Evolutionary conservation across 169 alveolate species (phyloP), one percentile per base, ranked within the genome.

Genomic region (Cryptosporidium xiaoi): DNA sequence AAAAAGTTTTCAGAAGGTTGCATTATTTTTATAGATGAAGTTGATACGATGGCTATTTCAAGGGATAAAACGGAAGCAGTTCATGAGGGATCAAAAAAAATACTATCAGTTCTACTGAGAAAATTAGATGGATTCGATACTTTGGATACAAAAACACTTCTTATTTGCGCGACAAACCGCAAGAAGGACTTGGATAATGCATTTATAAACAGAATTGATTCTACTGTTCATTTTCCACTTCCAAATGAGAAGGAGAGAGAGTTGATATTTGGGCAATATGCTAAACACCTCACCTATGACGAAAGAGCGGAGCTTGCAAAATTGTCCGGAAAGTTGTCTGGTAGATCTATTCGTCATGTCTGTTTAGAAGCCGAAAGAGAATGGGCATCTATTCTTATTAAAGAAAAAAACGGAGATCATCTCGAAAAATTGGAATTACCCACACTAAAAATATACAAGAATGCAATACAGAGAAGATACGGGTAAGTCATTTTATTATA

Each of bases 361-460:
- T 95, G 97, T 66, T 92, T 93, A 91, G 97, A 94, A 82, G 96
- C 96, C 7, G 97, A 95, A 89, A 92, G 97, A 85, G 84, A 93
- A 60, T 94, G 97, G 97, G 96, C 96, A 44, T 84, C 95, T 4
- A 89, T 65, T 34, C 53, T 93, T 50, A 68, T 95, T 31, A 92
- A 95, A 68, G 92, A 93, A 27, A 91, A 94, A 66, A 51, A 15
- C 10, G 55, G 31, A 3, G 93, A 91, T 71, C 82, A 8, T 4
- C 20, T 36, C 20, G 50, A 77, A 1, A 50, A 58, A 2, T 20
- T 77, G 16, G 87, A 77, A 62, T 29, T 77, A 40, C 87, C 87
- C 16, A 18, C 46, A 40, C 24, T 60, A 16, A 64, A 77, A 16
- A 46, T 77, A 3, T 77, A 77, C 31, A 77, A 60, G 64, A 60